A percentile compares a stretch with the other conserved stretches of the same genome.
Evolutionary conservation across 1,284 basidiomycete genomes (phyloP).

Genomic region (Takashimella koratensis): DNA sequence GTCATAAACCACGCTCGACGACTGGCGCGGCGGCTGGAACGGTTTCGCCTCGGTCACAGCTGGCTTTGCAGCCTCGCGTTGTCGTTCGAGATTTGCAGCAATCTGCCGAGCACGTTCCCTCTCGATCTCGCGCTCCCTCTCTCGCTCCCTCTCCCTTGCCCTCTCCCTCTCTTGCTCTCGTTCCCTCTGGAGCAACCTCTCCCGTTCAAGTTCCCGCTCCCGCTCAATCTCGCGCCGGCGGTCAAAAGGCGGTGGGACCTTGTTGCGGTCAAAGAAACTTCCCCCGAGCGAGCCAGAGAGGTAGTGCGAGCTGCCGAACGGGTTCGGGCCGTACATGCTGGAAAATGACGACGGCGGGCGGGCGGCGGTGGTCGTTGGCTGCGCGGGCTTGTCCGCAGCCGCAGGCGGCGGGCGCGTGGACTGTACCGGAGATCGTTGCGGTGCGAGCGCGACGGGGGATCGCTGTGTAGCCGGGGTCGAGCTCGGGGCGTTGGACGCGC

Average conservation of each 20-base stretch:
- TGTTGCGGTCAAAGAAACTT: neutral
- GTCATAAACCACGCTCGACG: conserved; percentile 12
- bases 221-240: neutral
- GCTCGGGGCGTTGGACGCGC: conserved; percentile 23
- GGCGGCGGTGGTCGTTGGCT: neutral
- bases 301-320: neutral
- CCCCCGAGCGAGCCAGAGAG: neutral
- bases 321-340: neutral
- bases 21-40: conserved; percentile 19
- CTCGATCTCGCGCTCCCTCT: conserved; percentile 4
- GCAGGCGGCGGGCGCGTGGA: neutral
- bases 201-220: neutral
- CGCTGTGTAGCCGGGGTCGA: neutral
- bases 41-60: conserved; percentile 18
- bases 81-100: conserved; percentile 8
- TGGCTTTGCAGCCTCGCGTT: conserved; percentile 2
- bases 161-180: conserved; percentile 2
- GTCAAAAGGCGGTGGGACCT: neutral
- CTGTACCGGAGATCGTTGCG: neutral
- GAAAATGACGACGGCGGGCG: neutral
- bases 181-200: neutral
- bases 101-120: conserved; percentile 5
- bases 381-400: neutral
- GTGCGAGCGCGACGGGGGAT: neutral
- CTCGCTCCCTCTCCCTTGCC: conserved; percentile 3